Conservation (phyloP, 345 rosid genomes). For the Eucalyptus tenuipes region DNA sequence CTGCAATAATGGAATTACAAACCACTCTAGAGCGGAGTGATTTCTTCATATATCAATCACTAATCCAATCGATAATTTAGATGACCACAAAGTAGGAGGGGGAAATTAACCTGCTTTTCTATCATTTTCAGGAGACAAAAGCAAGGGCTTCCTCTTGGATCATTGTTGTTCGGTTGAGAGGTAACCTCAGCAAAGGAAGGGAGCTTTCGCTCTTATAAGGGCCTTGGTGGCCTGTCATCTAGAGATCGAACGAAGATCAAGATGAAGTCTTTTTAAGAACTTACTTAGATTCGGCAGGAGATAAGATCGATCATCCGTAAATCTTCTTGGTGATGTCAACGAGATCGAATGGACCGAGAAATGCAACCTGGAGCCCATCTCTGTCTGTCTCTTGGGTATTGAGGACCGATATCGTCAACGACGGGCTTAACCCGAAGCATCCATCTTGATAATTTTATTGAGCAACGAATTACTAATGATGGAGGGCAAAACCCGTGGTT, state of each 20-base stretch:
- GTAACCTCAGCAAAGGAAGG: not conserved
- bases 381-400: not conserved
- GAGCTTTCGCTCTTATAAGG: not conserved
- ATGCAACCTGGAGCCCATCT: not conserved
- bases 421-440: not conserved
- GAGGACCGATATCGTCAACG: not conserved
- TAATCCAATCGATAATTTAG: not conserved
- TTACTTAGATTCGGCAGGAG: accelerated
- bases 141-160: not conserved
- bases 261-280: not conserved
- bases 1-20: not conserved
- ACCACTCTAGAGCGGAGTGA: not conserved
- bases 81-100: not conserved
- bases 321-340: not conserved
- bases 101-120: too few species aligned
- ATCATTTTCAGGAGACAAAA: too few species aligned
- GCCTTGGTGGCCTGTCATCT: accelerated
- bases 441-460: not conserved
- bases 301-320: accelerated
- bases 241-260: too few species aligned
- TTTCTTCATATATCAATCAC: not conserved
- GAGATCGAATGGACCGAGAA: not conserved
- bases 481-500: not conserved
- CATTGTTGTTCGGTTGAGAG: not conserved
- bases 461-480: not conserved